These are phyloP conservation scores for Liriodendron chinense DNA, from an alignment of 164 flowering plant species.

Conservation along the genomic window DNA sequence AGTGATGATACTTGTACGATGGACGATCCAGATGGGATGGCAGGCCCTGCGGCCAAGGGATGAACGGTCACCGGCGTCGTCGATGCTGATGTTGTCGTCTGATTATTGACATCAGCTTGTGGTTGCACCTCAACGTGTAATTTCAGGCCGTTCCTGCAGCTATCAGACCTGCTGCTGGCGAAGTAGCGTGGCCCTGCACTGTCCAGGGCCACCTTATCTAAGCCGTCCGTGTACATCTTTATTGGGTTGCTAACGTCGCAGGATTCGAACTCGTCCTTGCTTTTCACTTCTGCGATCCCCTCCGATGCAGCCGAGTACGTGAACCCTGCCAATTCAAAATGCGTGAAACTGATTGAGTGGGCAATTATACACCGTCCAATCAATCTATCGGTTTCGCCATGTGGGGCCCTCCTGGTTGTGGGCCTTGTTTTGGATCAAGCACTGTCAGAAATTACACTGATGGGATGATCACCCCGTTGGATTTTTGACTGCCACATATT, in stretches of 20 bases:
- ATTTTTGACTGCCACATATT: too few species aligned
- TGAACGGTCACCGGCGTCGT: neutral
- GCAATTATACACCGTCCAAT: slow-evolving; percentile 15
- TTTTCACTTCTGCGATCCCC: slow-evolving; percentile 51
- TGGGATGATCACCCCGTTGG: too few species aligned
- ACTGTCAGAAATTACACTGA: too few species aligned
- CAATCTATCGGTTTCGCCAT: too few species aligned
- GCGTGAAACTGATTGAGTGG: neutral
- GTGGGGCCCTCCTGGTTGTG: too few species aligned
- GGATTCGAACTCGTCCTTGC: slow-evolving; percentile 55
- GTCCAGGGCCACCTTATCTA: slow-evolving; percentile 41
- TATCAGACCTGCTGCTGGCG: slow-evolving; percentile 45
- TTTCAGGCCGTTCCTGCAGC: slow-evolving; percentile 71
- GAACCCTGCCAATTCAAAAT: slow-evolving; percentile 50
- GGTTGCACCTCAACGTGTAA: slow-evolving; percentile 56
- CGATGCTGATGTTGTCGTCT: neutral
- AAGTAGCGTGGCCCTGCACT: slow-evolving; percentile 73
- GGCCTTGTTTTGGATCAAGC: too few species aligned
- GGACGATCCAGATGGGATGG: slow-evolving; percentile 22
- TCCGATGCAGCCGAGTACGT: slow-evolving; percentile 57
- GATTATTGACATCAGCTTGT: neutral
- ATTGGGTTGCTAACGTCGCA: slow-evolving; percentile 74
- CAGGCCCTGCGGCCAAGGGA: slow-evolving; percentile 34
- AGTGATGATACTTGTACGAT: neutral
- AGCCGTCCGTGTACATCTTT: slow-evolving; percentile 63